Evolutionary conservation across 2,329 filamentous ascomycete genomes (phyloP).

Genomic region (Colletotrichum sidae): DNA sequence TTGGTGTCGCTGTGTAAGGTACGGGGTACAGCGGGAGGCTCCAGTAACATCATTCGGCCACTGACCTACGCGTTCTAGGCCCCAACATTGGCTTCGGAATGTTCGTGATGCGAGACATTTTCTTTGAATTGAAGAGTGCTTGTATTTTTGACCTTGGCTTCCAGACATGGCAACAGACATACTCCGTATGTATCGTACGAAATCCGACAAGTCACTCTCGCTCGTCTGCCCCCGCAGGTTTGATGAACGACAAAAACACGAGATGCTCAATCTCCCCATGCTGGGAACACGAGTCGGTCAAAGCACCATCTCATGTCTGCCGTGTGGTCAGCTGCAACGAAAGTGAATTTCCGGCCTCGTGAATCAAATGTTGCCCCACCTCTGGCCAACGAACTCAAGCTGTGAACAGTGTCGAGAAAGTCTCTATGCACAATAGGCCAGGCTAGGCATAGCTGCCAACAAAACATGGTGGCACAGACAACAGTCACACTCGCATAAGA

Average conservation of each 20-base stretch:
- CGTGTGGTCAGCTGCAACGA: constrained; percentile 16
- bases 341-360: constrained; percentile 3
- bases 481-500: background rate
- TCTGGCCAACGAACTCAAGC: constrained; percentile 7
- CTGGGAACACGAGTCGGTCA: background rate
- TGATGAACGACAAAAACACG: background rate
- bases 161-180: no score
- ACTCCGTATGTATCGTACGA: no score
- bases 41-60: no score
- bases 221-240: no score
- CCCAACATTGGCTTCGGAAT: no score
- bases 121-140: no score
- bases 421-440: background rate
- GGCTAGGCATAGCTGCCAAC: background rate
- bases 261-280: background rate
- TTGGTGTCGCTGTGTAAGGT: no score
- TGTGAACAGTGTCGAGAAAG: background rate
- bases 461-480: background rate
- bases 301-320: background rate
- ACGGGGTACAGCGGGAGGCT: no score
- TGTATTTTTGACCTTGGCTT: no score
- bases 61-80: no score
- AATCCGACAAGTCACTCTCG: no score
- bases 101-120: no score
- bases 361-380: background rate